These are phyloP conservation scores for Aspergillus sp. DNA, from an alignment of 2,329 filamentous ascomycete species.

Conservation along the genomic window DNA sequence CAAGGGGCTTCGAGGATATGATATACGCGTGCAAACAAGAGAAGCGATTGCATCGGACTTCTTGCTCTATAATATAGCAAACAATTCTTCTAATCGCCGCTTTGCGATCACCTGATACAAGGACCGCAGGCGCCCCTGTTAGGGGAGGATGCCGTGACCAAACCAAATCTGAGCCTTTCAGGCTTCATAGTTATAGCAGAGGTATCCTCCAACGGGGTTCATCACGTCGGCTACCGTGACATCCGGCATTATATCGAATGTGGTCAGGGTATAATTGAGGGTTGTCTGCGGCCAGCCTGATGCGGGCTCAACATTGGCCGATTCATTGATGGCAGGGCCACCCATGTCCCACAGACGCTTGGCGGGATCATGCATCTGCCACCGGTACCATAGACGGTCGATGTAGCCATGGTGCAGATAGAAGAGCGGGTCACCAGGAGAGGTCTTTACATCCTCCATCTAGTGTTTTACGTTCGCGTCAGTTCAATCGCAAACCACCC, in stretches of 20 bases:
- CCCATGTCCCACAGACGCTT: neutral
- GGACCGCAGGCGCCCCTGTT: too few relatives aligned
- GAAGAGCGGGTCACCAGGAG: neutral
- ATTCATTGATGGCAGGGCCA: neutral
- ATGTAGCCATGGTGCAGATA: slow-evolving; percentile 2
- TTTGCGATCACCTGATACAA: too few relatives aligned
- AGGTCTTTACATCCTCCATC: slow-evolving; percentile 1
- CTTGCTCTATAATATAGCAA: too few relatives aligned
- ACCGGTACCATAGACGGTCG: neutral
- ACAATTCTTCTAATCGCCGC: too few relatives aligned
- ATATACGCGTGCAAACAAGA: too few relatives aligned
- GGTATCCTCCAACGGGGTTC: neutral
- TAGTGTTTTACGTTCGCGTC: neutral
- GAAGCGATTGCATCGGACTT: too few relatives aligned
- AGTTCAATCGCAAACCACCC: neutral
- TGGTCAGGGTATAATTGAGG: neutral
- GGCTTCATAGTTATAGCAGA: slow-evolving; percentile 1
- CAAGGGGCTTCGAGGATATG: too few relatives aligned
- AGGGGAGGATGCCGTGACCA: too few relatives aligned
- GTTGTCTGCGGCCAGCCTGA: neutral
- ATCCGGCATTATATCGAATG: neutral
- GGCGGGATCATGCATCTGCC: neutral
- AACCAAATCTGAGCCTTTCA: neutral
- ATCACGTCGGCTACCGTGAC: neutral
- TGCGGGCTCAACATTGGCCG: neutral